phyloP scores from a whole-genome alignment of 139 green algal species.

The Gonium pectorale region DNA sequence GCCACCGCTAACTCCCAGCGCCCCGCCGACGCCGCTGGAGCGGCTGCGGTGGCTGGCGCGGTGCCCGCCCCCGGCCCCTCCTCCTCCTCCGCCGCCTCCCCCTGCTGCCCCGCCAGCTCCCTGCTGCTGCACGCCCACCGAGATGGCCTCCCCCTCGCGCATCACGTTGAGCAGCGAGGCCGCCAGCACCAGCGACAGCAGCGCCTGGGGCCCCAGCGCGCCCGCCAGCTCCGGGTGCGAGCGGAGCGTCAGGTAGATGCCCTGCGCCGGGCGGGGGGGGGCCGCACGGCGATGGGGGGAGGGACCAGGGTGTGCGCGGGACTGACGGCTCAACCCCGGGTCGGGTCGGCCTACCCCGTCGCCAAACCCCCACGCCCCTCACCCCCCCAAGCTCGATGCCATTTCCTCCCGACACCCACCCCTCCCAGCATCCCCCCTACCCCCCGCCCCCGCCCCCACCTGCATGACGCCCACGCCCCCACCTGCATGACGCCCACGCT shows the following conservation, averaged over 20 bases:
- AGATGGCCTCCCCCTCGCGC: conserved; percentile 1
- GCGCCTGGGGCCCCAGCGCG: conserved; percentile 17
- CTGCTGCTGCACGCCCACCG: too few relatives aligned
- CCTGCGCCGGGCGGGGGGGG: not conserved
- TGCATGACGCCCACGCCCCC: not conserved
- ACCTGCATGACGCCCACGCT: not conserved
- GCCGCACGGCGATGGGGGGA: not conserved
- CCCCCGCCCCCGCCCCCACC: not conserved
- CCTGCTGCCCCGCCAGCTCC: too few relatives aligned
- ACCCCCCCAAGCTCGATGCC: not conserved
- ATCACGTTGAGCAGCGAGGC: conserved; percentile 17
- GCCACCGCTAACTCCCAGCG: not conserved
- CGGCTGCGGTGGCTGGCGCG: not conserved
- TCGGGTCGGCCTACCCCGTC: not conserved
- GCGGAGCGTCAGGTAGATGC: conserved; percentile 28
- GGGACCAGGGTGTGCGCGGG: not conserved
- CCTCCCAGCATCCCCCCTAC: not conserved
- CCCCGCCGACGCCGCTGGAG: not conserved
- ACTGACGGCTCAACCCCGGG: not conserved
- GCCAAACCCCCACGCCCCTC: not conserved
- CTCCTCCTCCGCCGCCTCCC: not conserved
- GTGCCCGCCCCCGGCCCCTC: too few relatives aligned
- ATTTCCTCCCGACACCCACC: not conserved
- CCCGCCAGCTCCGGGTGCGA: conserved; percentile 6
- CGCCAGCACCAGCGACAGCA: conserved; percentile 26